Base-by-base conservation (phyloP, 2,329 filamentous ascomycete species). In the Cadophora luteo-olivacea region DNA sequence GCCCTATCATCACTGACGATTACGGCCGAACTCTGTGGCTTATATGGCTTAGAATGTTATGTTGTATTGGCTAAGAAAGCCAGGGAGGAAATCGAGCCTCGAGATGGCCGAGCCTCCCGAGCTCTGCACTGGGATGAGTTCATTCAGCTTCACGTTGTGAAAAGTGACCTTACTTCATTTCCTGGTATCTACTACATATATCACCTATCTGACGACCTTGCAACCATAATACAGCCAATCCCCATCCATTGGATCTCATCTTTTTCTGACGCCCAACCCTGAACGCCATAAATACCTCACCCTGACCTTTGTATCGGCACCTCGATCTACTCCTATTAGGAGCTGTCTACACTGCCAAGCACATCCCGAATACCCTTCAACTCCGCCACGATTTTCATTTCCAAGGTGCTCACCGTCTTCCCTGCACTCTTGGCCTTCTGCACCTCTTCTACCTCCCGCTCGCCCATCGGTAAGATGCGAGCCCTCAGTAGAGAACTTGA, bases 341-440 rank as follows among this genome's bases (percentile, higher is more conserved):
- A 58, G 29, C 25, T 67, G 51, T 75, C 71, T 3, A 66, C 72
- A 61, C 73, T 72, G 61, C 68, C 69, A 57, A 78, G 68, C 24
- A 77, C 72, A 71, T 76, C 75, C 55, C 74, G 72, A 55, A 77
- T 71, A 7, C 73, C 75, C 41, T 69, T 86, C 75, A 96, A 81
- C 78, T 95, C 89, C 67, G 80, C 83, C 32, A 95, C 83, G 7
- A 96, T 87, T 81, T 91, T 93, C 76, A 91, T 88, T 79, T 97
- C 32, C 70, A 73, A 49, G n/a, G 68, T 64, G 60, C 48, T 69
- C n/a, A 62, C 65, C 19, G 55, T 45, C 67, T 54, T 60, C 41
- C 63, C 66, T 2, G 74, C 64, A 8, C 49, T 67, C 8, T 80
- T 77, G 68, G 81, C 83, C 72, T 82, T 78, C 69, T 80, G 83